Base-by-base conservation (phyloP, 345 rosid genomes). In the Pseudoturritis turrita region DNA sequence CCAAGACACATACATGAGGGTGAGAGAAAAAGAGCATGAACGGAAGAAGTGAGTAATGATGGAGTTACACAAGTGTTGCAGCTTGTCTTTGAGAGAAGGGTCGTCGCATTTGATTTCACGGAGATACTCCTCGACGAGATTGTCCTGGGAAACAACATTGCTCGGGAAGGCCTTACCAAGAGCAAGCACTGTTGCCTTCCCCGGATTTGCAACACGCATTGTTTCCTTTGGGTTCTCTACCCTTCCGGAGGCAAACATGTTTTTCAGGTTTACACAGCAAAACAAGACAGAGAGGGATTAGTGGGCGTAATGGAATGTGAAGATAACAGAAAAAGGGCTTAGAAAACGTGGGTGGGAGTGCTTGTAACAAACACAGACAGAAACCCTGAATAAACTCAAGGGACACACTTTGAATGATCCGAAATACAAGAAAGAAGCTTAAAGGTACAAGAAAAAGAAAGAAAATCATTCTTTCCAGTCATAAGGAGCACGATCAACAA, bases 111-210 rank as follows among this genome's bases (percentile, higher is more conserved):
- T 94, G 26, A 91, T 94, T 69, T 87, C 90, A 0, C 92, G 87
- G 36, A 91, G 73, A 74, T 86, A 91, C 31, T 95, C 96, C 72
- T 91, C 96, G n/a, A 90, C 98, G 62, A 89, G 78, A 75, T 81
- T 82, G 14, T 94, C 97, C 61, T 90, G 97, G 26, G 88, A 88
- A 59, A 89, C 79, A 21, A 94, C 81, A 46, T 90, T 92, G 58
- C 82, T 75, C 0, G 95, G 98, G 52, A 94, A 89, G 62, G 97
- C 97, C 87, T 94, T 94, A 50, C 92, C 96, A 0, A 89, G 70
- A 51, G 97, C 98, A n/a, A 89, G 96, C 63, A 94, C 71, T 1
- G 96, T 85, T 22, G 98, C 97, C 74, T 87, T 90, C 10, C 97
- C 95, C 4, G 83, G 84, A n/a, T 81, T 83, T 1, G 87, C 84